Conservation (phyloP, 176 grass and related monocot species). For the Oryza meyeriana region DNA sequence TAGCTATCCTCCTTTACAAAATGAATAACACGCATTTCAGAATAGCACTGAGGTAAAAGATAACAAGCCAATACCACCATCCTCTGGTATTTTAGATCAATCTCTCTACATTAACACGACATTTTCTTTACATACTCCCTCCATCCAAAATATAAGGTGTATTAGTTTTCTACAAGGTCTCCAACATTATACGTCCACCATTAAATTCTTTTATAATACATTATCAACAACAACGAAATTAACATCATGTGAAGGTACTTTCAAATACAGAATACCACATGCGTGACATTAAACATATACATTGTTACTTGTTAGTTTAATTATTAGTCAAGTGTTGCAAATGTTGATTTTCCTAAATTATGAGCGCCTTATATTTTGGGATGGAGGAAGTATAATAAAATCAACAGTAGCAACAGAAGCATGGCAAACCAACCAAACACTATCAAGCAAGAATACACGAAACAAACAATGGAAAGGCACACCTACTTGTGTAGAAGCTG, state of each 20-base stretch:
- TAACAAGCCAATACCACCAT: neutral
- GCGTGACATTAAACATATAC: neutral
- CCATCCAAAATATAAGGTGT: neutral
- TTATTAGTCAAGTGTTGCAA: neutral
- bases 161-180: neutral
- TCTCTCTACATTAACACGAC: neutral
- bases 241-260: too few relatives aligned
- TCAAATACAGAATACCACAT: neutral
- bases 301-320: neutral
- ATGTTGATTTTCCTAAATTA: neutral
- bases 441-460: neutral
- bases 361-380: neutral
- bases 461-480: neutral
- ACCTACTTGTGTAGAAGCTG: slow-evolving; percentile 44
- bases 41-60: neutral
- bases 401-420: neutral
- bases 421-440: neutral
- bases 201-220: neutral
- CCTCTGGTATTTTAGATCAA: neutral
- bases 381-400: too few relatives aligned
- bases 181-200: neutral
- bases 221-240: neutral
- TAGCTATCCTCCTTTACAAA: neutral
- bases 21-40: neutral
- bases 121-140: neutral